Conservation (phyloP, 371 early-diverging fungal species). For the Mucor saturninus region DNA sequence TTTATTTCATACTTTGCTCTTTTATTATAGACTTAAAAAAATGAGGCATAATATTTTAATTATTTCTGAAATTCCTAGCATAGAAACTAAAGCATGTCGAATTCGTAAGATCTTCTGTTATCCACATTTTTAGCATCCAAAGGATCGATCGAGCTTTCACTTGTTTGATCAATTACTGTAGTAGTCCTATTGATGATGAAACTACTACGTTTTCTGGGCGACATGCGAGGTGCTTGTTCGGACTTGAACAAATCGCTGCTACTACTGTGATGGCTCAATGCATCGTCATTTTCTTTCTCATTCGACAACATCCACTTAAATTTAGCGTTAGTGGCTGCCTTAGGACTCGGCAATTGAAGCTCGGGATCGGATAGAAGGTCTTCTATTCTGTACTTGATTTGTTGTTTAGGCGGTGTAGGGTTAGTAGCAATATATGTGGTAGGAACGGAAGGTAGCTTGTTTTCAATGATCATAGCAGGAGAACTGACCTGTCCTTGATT, state of each 20-base stretch:
- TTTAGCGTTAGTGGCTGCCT: conserved; percentile 25
- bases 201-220: conserved; percentile 26
- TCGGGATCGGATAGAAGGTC: conserved; percentile 48
- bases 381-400: conserved; percentile 46
- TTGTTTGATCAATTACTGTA: not conserved
- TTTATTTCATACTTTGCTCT: not conserved
- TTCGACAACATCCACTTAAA: conserved; percentile 38
- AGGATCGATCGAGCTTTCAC: conserved; percentile 28
- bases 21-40: not conserved
- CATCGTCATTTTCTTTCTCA: not conserved
- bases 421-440: conserved; percentile 26
- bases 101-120: conserved; percentile 32
- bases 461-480: not conserved
- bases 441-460: conserved; percentile 11
- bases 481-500: not conserved
- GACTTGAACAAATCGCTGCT: conserved; percentile 18
- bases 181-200: conserved; percentile 16
- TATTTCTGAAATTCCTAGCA: too few relatives aligned
- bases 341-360: conserved; percentile 22
- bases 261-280: not conserved
- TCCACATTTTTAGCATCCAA: conserved; percentile 40
- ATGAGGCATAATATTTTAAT: too few relatives aligned
- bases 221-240: not conserved
- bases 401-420: conserved; percentile 38
- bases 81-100: conserved; percentile 20